Evolutionary conservation across 768 basidiomycete species (phyloP), one percentile per base, ranked within the genome.

Genomic region (Suillus brevipes): DNA sequence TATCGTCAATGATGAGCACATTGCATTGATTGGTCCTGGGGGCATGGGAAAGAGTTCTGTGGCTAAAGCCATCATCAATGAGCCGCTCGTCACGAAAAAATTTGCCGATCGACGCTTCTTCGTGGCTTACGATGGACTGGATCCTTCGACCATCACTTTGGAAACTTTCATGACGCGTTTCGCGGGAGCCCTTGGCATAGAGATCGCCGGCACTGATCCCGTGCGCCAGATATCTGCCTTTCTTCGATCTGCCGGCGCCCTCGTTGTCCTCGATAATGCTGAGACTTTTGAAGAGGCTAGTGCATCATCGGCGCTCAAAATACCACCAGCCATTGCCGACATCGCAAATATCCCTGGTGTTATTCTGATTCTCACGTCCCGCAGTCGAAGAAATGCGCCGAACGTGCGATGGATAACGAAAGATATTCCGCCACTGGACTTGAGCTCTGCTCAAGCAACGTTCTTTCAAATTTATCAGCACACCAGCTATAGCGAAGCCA

Each of bases 11-110:
- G 7, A 18, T 9, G 50, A 52, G 28, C 52, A 63, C 28, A 8
- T 63, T 34, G 16, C 38, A 6, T 40, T 63, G 13, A 40, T 45
- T 20, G 52, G 62, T 16, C 25, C 62, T 12, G 52, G 50, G 13
- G 52, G 62, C 14, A 56, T 53, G 25, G 50, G 62, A n/a, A 63
- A 63, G 37, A 63, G 36, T 31, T 31, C 62, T 16, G 4, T 63
- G 8, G 47, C 62, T 20, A 56, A 55, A 53, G 50, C 62, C 2
- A 53, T 55, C 23, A n/a, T 63, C 12, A 37, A 63, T 13, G 62
- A 63, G 34, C 36, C 47, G 2, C 16, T 25, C 1, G 18, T 31
- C 31, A 31, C 31, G 31, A 31, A 31, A 0, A 63, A 40, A 55
- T 63, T 49, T 40, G 42, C n/a, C 3, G 25, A 63, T 9, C 23